Conservation (phyloP, 2,329 filamentous ascomycete genomes). For the Ceratocystis papillata region DNA sequence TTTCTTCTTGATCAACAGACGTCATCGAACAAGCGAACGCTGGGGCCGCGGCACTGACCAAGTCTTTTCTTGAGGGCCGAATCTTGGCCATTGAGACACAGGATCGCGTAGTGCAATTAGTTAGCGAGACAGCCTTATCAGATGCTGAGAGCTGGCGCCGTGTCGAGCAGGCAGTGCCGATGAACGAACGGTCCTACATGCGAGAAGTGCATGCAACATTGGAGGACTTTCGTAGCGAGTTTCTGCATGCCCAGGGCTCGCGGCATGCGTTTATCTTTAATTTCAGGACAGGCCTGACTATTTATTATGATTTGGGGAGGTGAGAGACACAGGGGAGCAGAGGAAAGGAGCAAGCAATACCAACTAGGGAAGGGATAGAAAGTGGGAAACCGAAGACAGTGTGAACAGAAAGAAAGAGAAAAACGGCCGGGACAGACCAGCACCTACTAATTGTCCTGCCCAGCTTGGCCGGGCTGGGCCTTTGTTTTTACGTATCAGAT, state of each 20-base stretch:
- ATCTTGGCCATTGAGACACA: conserved; percentile 81
- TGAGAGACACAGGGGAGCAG: neutral
- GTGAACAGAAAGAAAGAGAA: neutral
- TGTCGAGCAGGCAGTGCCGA: conserved; percentile 65
- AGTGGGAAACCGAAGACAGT: neutral
- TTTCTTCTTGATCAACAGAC: conserved; percentile 32
- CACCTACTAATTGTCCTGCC: neutral
- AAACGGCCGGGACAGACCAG: neutral
- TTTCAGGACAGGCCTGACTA: conserved; percentile 69
- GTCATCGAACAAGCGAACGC: conserved; percentile 70
- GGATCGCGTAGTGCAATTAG: conserved; percentile 67
- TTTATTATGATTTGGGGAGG: conserved; percentile 65
- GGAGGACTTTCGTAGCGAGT: conserved; percentile 49
- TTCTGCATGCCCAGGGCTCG: conserved; percentile 42
- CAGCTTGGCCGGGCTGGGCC: neutral
- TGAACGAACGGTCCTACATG: conserved; percentile 70
- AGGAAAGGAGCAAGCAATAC: neutral
- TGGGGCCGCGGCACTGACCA: conserved; percentile 51
- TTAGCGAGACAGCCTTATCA: conserved; percentile 62
- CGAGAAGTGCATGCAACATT: conserved; percentile 72
- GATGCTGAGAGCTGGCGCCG: conserved; percentile 76
- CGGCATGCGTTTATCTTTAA: conserved; percentile 84
- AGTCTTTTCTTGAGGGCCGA: conserved; percentile 63
- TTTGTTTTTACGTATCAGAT: neutral
- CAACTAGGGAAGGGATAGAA: neutral